Base-by-base conservation (phyloP, 2,329 filamentous ascomycete species). In the Aspergillus uvarum region DNA sequence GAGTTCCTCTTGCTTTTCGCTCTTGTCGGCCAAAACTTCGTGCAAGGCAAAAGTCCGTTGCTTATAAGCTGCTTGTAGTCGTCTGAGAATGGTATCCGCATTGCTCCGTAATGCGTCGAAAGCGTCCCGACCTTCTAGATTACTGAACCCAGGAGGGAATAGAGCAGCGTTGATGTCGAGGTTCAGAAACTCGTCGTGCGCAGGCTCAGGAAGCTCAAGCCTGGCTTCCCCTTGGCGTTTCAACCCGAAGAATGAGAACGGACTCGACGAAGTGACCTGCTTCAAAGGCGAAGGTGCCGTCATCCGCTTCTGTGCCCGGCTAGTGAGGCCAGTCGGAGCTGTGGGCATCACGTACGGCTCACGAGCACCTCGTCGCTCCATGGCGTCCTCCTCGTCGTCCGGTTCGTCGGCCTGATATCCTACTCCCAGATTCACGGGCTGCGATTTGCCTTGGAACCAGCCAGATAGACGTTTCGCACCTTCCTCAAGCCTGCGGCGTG, bases 1-100 rank as follows among this genome's bases (percentile, higher is more conserved):
- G 0, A 85, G 77, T 69, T 88, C 86, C 63, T 87, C 85, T n/a
- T 80, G 77, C 65, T 85, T 82, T 11, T 82, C 82, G 54, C 80
- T 82, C 60, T 85, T 82, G 65, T 86, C 84, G 4, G 81, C 82
- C 38, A 80, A 74, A 3, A 80, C 77, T 61, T 83, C 79, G 44
- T 80, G 78, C 48, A 87, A 74, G 31, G 79, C 77, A 55, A 80
- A 77, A 1, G 77, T 77, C 59, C 82, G 78, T 61, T 80, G 74
- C 63, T 81, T 82, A 71, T 88, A 87, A 2, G 84, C 83, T 4
- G 74, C 72, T 70, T 87, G 85, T 68, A 86, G 80, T 31, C 80
- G 79, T 56, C 77, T 74, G 50, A 87, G 76, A 1, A 86, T 73
- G n/a, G 73, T 74, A 65, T 84, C 83, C 50, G 85, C 85, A 65